Evolutionary conservation across 805 yeast genomes (phyloP).

Genomic region (Ogataea ganodermae): DNA sequence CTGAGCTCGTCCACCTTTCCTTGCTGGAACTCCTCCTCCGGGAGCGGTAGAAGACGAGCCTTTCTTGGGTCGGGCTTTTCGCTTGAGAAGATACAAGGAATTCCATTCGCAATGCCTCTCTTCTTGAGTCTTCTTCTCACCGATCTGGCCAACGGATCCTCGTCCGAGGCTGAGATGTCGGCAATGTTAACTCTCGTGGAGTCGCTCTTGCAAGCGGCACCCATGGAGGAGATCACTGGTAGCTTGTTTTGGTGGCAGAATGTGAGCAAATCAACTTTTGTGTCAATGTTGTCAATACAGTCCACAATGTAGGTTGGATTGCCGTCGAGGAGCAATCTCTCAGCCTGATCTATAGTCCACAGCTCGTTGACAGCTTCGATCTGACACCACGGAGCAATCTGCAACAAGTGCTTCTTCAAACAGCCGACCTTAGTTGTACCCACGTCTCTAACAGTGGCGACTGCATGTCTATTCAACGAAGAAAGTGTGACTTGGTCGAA

Average conservation of each 20-base stretch:
- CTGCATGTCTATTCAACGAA: constrained; percentile 91
- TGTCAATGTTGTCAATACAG: constrained; percentile 95
- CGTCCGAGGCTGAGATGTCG: constrained; percentile 87
- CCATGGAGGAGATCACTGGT: constrained; percentile 88
- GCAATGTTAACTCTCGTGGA: constrained; percentile 88
- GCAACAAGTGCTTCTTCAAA: constrained; percentile 61
- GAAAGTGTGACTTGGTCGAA: constrained; percentile 95
- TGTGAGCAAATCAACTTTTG: constrained; percentile 88
- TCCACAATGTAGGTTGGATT: constrained; percentile 83
- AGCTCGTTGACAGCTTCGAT: constrained; percentile 77
- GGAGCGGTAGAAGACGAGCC: constrained; percentile 82
- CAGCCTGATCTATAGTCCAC: constrained; percentile 71
- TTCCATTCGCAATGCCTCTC: constrained; percentile 71
- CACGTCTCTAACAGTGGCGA: constrained; percentile 88
- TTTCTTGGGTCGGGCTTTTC: constrained; percentile 97
- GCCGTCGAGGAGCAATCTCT: constrained; percentile 55
- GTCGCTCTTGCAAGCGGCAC: constrained; percentile 96
- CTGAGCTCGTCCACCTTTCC: constrained; percentile 87
- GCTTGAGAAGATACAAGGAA: constrained; percentile 87
- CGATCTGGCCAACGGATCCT: constrained; percentile 87
- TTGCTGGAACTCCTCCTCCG: constrained; percentile 75
- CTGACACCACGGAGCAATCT: constrained; percentile 92
- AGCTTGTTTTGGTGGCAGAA: constrained; percentile 63
- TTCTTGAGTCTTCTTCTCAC: constrained; percentile 83
- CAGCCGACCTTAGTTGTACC: constrained; percentile 90